These are phyloP conservation scores for Paraphaeosphaeria minitans DNA, from an alignment of 2,329 filamentous ascomycete species.

Conservation along the genomic window DNA sequence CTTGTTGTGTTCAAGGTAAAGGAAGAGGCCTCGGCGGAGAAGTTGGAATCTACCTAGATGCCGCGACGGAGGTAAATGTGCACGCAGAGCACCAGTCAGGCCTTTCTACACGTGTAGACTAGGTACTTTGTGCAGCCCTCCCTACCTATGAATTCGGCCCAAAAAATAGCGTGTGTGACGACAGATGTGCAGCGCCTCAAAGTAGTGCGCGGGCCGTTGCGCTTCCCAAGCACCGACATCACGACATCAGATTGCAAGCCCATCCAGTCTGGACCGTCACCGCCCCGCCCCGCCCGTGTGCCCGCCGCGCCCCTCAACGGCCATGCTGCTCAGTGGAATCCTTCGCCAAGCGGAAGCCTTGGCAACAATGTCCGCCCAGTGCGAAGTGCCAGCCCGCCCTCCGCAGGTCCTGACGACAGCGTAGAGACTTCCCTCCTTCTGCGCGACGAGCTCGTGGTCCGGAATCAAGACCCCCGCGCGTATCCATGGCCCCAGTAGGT, in stretches of 20 bases:
- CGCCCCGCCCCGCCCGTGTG: not conserved
- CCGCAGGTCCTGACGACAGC: not conserved
- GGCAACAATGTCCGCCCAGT: not conserved
- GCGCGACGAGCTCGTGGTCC: not conserved
- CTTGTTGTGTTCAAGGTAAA: not conserved
- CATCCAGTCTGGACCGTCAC: not conserved
- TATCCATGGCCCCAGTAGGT: not conserved
- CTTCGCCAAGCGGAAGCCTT: not conserved
- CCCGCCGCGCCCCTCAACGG: not conserved
- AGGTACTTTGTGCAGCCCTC: not conserved
- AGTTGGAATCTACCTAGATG: not conserved
- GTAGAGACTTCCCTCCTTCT: not conserved
- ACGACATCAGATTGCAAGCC: not conserved
- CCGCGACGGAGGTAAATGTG: not conserved
- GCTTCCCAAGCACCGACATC: not conserved
- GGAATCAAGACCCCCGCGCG: not conserved
- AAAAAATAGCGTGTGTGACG: not conserved
- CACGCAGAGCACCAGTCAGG: not conserved
- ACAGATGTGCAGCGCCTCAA: not conserved
- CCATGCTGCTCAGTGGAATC: not conserved
- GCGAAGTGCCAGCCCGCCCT: not conserved
- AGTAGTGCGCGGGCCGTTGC: slow-evolving; percentile 1
- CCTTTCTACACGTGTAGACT: not conserved
- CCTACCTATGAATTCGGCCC: not conserved
- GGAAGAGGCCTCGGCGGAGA: not conserved